Base-by-base conservation (phyloP, 768 basidiomycete species). In the Lanmaoa pseudosensibilis region DNA sequence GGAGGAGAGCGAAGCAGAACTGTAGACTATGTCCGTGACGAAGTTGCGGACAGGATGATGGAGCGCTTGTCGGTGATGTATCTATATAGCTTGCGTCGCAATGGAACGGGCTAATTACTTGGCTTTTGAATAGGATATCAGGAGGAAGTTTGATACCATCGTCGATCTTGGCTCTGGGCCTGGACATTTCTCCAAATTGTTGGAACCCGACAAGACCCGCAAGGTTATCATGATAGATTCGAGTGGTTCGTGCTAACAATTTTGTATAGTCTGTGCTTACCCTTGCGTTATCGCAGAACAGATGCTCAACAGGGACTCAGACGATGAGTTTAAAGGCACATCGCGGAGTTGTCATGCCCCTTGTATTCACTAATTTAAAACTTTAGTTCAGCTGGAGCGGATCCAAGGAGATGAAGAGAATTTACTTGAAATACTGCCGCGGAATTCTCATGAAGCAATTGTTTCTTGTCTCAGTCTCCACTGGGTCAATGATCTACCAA, bases 401-500 rank as follows among this genome's bases (percentile, higher is more conserved):
- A 78, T 89, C 55, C 85, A 87, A 58, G 86, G 81, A 43, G 93
- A 97, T 58, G 94, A 98, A 69, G 94, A 98, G 69, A 77, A 81
- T 33, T 73, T 98, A 2, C 78, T 95, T 2, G 74, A 83, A 41
- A 70, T 77, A 19, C 75, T 98, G 12, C 77, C 80, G 5, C 84
- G 77, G 3, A 81, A 88, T 57, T 91, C 92, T 15, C 89, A 95
- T 67, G 96, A 98, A 66, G 93, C 91, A 18, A 83, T 98, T 45
- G 86, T 97, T 25, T 95, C 93, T 13, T 95, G 92, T 68, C 80
- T 97, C 4, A 88, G 87, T 63, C 78, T 98, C 41, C 97, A 99
- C 60, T 99, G 97, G 97, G 84, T 97, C 13, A 98, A 98, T 64
- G 97, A 99, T 74, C 81, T 99, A 7, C 96, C 94, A 58, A 94